Conservation (phyloP, 805 yeast species). For the Barnettozyma californica region DNA sequence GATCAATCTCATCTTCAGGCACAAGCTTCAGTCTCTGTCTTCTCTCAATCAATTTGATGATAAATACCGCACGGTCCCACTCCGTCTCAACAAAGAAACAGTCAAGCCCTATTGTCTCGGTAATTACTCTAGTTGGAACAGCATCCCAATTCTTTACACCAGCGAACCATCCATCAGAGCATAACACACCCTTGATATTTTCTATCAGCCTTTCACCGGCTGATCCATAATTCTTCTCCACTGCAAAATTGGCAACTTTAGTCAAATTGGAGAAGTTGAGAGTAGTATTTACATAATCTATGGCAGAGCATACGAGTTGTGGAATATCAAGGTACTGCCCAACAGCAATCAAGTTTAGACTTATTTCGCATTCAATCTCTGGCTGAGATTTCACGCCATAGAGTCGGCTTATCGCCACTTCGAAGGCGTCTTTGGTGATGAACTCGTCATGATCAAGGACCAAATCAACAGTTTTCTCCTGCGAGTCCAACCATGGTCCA, state of each 20-base stretch:
- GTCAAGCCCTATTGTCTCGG: constrained; percentile 42
- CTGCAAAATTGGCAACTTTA: constrained; percentile 37
- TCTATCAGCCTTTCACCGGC: constrained; percentile 42
- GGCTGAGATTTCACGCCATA: constrained; percentile 37
- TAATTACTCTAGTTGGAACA: constrained; percentile 37
- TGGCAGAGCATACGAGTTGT: constrained; percentile 39
- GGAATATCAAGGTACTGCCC: constrained; percentile 46
- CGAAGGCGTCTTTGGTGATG: constrained; percentile 42
- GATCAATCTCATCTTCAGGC: constrained; percentile 3
- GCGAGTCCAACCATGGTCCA: constrained; percentile 36
- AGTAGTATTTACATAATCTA: constrained; percentile 32
- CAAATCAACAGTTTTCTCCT: constrained; percentile 23
- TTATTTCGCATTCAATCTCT: constrained; percentile 29
- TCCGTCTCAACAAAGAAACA: constrained; percentile 50
- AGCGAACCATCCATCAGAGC: constrained; percentile 45
- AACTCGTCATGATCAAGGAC: constrained; percentile 36
- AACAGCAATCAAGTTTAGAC: constrained; percentile 40
- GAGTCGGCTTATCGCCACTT: constrained; percentile 39
- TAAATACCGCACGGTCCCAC: constrained; percentile 49
- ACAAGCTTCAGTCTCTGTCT: constrained; percentile 14
- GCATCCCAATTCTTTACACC: constrained; percentile 43
- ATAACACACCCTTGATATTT: constrained; percentile 40
- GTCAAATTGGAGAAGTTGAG: constrained; percentile 35
- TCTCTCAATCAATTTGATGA: constrained; percentile 37
- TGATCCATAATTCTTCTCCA: constrained; percentile 38